Base-by-base conservation (phyloP, 768 basidiomycete species). In the Myochromella boudieri region DNA sequence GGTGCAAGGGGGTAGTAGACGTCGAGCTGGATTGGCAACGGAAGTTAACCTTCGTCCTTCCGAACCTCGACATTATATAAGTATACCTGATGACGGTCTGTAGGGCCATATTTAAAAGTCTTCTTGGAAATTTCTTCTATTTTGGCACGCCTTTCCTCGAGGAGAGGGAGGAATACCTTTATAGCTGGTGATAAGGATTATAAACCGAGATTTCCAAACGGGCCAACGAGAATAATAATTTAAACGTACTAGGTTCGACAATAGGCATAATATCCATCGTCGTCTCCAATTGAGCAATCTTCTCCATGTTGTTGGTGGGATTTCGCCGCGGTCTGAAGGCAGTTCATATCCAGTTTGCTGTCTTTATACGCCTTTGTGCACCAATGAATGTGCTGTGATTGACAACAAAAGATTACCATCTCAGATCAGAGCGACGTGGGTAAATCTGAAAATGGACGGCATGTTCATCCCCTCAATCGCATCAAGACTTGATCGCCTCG, bases 21-120 rank as follows among this genome's bases (percentile, higher is more conserved):
- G 53, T 87, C 85, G 25, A 87, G 73, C 84, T 87, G 50, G 10
- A 20, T 2, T 25, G 12, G 24, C 21, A 5, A 3, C n/a, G 10
- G 41, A 22, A 3, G 22, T 11, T 24, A 36, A 18, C 11, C 3
- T 18, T 9, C 48, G 55, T 46, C 12, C 11, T 17, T 26, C 25
- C 6, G 12, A 29, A 11, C n/a, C n/a, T 9, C 6, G n/a, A n/a
- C 34, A 9, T n/a, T 1, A 21, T 0, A 25, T 28, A 11, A 17
- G 60, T 66, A 4, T 60, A 75, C 76, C 64, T 77, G 68, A 49
- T 81, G 78, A 26, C 81, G 69, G 25, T 74, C 77, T 17, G 68
- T 72, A 12, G 58, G 42, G 1, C 83, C 82, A 54, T 81, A 87
- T 41, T 73, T 64, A 66, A 85, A 83, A 1, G 80, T 79, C 56